Percentiles rank a stretch among this genome's conserved stretches.
phyloP scores from a whole-genome alignment of 2,329 filamentous ascomycete species.

The Orbilia javanica region DNA sequence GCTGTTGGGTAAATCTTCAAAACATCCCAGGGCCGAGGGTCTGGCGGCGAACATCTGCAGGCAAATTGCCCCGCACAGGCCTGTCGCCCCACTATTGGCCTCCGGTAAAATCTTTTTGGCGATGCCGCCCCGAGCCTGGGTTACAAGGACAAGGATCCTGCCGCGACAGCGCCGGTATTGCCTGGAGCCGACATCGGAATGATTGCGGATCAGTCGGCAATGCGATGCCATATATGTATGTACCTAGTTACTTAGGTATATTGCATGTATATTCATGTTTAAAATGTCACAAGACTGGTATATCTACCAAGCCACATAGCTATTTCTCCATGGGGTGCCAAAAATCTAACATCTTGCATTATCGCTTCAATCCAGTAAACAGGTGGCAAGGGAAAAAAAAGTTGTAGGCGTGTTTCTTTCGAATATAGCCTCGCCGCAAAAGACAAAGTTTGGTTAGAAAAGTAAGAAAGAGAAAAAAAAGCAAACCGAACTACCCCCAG shows the following conservation, averaged over 20 bases:
- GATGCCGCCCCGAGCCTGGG: conserved; percentile 12
- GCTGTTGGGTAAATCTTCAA: conserved; percentile 29
- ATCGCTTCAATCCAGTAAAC: conserved; percentile 52
- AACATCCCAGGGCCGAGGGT: conserved; percentile 18
- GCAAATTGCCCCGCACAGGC: conserved; percentile 40
- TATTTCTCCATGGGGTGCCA: conserved; percentile 5
- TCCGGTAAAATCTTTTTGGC: conserved; percentile 42
- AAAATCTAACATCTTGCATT: conserved; percentile 51
- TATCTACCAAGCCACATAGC: neutral
- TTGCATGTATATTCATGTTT: neutral
- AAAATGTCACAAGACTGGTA: conserved; percentile 1
- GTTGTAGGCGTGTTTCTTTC: conserved; percentile 38
- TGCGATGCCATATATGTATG: neutral
- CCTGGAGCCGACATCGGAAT: conserved; percentile 50
- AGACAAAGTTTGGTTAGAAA: conserved; percentile 3
- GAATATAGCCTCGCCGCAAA: conserved; percentile 29
- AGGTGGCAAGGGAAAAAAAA: conserved; percentile 28
- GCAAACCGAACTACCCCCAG: conserved; percentile 2
- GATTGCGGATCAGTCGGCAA: conserved; percentile 29
- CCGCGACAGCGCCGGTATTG: conserved; percentile 38
- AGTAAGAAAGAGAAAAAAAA: neutral
- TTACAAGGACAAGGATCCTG: conserved; percentile 32
- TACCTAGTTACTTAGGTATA: neutral
- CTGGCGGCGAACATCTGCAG: conserved; percentile 13
- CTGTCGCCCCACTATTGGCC: conserved; percentile 42